Evolutionary conservation across 2,329 filamentous ascomycete species (phyloP).

Genomic region (Tolypocladium ovalisporum): DNA sequence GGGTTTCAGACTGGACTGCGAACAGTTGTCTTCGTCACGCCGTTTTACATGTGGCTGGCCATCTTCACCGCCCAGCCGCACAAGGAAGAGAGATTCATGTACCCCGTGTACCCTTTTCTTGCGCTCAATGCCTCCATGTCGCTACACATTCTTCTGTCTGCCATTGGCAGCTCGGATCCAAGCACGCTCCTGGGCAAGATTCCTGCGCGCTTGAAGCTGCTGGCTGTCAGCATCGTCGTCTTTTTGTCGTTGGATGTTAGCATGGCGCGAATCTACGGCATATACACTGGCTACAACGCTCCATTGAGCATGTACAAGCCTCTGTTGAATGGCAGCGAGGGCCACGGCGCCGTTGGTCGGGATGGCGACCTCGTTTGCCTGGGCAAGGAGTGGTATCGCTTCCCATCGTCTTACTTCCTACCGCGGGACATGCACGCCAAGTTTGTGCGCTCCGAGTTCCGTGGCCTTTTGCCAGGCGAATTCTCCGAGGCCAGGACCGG

Average conservation of each 20-base stretch:
- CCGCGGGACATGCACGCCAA: conserved; percentile 76
- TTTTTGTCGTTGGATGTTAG: conserved; percentile 55
- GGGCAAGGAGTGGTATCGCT: conserved; percentile 97
- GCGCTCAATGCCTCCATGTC: conserved; percentile 80
- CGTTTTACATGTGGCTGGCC: conserved; percentile 88
- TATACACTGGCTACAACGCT: conserved; percentile 73
- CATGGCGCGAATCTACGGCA: conserved; percentile 61
- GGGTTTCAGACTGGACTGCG: conserved; percentile 62
- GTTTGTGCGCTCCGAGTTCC: conserved; percentile 85
- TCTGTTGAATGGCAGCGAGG: conserved; percentile 43
- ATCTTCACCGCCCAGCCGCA: conserved; percentile 92
- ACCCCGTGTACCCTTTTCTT: conserved; percentile 84
- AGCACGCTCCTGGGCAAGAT: conserved; percentile 59
- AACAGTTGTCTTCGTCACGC: conserved; percentile 65
- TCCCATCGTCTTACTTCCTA: conserved; percentile 85
- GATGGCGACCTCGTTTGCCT: conserved; percentile 69
- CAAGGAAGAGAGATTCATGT: conserved; percentile 99
- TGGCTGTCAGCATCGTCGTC: conserved; percentile 47
- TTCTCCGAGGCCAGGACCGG: conserved; percentile 65
- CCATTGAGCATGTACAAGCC: conserved; percentile 62
- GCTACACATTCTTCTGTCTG: conserved; percentile 67
- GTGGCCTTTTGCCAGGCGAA: conserved; percentile 78
- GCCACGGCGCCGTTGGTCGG: conserved; percentile 35
- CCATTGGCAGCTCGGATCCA: conserved; percentile 60
- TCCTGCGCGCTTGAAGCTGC: conserved; percentile 63